A percentile compares a stretch with the other conserved stretches of the same genome.
phyloP scores from a whole-genome alignment of 805 yeast genomes.

The Wickerhamomyces mucosus region DNA sequence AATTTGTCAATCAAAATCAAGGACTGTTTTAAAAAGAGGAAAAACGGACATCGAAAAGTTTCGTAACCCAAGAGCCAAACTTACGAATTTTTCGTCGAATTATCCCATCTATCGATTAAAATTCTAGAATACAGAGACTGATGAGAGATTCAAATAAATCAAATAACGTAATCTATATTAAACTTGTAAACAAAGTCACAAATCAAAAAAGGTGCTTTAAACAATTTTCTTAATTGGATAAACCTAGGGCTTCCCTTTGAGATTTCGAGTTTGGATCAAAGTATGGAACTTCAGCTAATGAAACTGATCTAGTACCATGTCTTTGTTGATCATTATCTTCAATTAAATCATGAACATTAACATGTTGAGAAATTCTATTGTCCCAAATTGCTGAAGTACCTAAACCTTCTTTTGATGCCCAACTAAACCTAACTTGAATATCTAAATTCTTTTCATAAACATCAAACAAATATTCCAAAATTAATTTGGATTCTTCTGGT shows the following conservation, averaged over 20 bases:
- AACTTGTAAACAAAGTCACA: too few relatives aligned
- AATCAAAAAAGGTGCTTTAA: too few relatives aligned
- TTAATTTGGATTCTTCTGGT: slow-evolving; percentile 30
- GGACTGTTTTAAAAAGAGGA: too few relatives aligned
- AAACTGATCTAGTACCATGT: slow-evolving; percentile 44
- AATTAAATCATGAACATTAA: slow-evolving; percentile 37
- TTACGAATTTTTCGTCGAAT: too few relatives aligned
- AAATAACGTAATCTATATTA: too few relatives aligned
- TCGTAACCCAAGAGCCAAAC: too few relatives aligned
- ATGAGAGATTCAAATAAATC: too few relatives aligned
- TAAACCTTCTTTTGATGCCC: slow-evolving; percentile 23
- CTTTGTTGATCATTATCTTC: slow-evolving; percentile 44
- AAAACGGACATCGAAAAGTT: too few relatives aligned
- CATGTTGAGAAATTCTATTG: slow-evolving; percentile 45
- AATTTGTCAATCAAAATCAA: too few relatives aligned
- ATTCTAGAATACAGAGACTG: too few relatives aligned
- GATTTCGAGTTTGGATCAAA: slow-evolving; percentile 40
- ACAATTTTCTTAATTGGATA: too few relatives aligned
- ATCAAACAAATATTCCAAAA: slow-evolving; percentile 33
- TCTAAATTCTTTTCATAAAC: slow-evolving; percentile 41
- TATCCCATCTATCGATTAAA: too few relatives aligned
- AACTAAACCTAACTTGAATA: slow-evolving; percentile 7
- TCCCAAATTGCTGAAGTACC: slow-evolving; percentile 54
- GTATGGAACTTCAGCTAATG: slow-evolving; percentile 44
- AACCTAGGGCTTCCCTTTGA: slow-evolving; percentile 34